Conservation (phyloP, 2,329 filamentous ascomycete genomes). For the Tolypocladium sp. region DNA sequence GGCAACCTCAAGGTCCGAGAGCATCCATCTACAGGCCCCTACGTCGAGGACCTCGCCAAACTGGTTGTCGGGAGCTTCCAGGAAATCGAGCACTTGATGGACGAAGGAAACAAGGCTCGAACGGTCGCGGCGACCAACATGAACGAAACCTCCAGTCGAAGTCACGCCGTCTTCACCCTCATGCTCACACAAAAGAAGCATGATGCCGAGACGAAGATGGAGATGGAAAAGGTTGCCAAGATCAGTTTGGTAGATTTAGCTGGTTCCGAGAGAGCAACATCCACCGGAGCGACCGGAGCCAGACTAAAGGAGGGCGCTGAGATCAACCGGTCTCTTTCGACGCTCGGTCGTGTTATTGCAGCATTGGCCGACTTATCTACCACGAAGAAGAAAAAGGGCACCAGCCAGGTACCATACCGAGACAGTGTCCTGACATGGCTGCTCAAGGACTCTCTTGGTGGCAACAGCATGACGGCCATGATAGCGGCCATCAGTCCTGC, state of each 20-base stretch:
- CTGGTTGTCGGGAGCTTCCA: slow-evolving; percentile 85
- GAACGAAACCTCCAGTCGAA: slow-evolving; percentile 98
- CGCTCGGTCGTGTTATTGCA: slow-evolving; percentile 93
- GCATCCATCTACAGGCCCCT: slow-evolving; percentile 93
- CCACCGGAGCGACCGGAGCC: slow-evolving; percentile 90
- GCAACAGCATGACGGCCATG: slow-evolving; percentile 99
- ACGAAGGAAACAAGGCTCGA: slow-evolving; percentile 96
- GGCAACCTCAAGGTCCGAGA: slow-evolving; percentile 95
- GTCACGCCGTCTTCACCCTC: slow-evolving; percentile 94
- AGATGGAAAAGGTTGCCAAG: slow-evolving; percentile 93
- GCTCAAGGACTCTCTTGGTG: slow-evolving; percentile 90
- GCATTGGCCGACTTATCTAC: slow-evolving; percentile 85
- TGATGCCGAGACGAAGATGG: slow-evolving; percentile 90
- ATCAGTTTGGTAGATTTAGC: slow-evolving; percentile 97
- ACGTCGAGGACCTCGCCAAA: slow-evolving; percentile 96
- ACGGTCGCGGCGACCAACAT: slow-evolving; percentile 98
- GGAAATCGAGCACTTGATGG: slow-evolving; percentile 97
- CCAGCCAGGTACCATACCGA: slow-evolving; percentile 81
- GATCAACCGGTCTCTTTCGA: slow-evolving; percentile 95
- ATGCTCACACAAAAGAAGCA: slow-evolving; percentile 90
- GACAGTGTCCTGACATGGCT: slow-evolving; percentile 96
- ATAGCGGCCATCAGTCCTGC: slow-evolving; percentile 97
- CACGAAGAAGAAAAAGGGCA: slow-evolving; percentile 70
- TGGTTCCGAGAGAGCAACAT: slow-evolving; percentile 93
- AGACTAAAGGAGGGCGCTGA: slow-evolving; percentile 95